Evolutionary conservation across 352 stramenopile species (phyloP), one percentile per base, ranked within the genome.

Genomic region (Thalassiosira exigua): DNA sequence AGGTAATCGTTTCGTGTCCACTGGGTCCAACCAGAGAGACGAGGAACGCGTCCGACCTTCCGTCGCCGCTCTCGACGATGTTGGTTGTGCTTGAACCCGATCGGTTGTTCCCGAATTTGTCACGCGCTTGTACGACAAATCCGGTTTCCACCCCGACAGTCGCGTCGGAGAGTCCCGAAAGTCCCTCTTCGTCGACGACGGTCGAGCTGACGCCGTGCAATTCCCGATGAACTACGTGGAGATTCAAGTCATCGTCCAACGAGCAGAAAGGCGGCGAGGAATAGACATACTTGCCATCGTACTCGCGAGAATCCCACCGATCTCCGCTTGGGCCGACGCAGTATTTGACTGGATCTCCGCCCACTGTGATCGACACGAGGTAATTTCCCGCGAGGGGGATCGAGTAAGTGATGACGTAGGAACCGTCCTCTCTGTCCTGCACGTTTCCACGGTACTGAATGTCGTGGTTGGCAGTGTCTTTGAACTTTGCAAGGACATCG

Each of bases 361-460:
- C 88, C n/a, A 98, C 60, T n/a, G 61, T 91, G 0, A 94, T 80
- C 51, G 62, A 81, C 42, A 95, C 93, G 11, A 95, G 65, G 77
- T 98, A 99, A 57, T 58, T 74, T 0, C 95, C 96, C 1, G 95
- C 93, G 7, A 86, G 79, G 1, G 96, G 95, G 36, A 98, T 94
- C 27, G 96, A 98, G 69, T 98, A 98, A 24, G 97, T 94, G 4
- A 97, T 95, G 26, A 89, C 54, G 70, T 98, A 98, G 0, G 96
- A 85, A 1, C 96, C 96, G 36, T 94, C 82, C 29, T 61, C 62
- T 48, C 82, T 69, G 79, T 96, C 91, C 21, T 82, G 33, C 19
- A 95, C 60, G 48, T 86, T 79, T 69, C 92, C 97, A 1, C 94
- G 91, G 62, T 96, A 98, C 39, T 92, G 84, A 42, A 97, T 90